Conservation (phyloP, 169 alveolate species). For the Plasmodium vivax region DNA sequence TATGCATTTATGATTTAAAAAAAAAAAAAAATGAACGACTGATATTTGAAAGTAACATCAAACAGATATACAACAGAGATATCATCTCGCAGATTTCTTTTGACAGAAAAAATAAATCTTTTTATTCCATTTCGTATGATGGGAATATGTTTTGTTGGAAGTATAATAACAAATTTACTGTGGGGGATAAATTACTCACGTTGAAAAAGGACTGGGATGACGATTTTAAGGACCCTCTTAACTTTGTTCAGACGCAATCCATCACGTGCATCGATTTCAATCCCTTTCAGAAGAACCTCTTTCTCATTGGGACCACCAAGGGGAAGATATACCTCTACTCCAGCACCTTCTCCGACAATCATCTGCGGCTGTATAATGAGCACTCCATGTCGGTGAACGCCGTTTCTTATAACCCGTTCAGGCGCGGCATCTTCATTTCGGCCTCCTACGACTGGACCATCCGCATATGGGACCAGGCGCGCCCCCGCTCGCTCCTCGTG, state of each 20-base stretch:
- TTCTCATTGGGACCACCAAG: slow-evolving; percentile 59
- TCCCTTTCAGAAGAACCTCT: slow-evolving; percentile 52
- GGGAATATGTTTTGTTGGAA: slow-evolving; percentile 63
- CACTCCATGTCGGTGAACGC: slow-evolving; percentile 63
- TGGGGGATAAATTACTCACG: slow-evolving; percentile 59
- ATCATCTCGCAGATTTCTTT: slow-evolving; percentile 64
- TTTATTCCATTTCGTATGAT: slow-evolving; percentile 73
- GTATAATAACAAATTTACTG: slow-evolving; percentile 68
- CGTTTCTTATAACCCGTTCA: slow-evolving; percentile 41
- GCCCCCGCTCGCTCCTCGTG: slow-evolving; percentile 1
- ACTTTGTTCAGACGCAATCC: slow-evolving; percentile 56
- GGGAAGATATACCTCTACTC: slow-evolving; percentile 72
- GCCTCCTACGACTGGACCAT: slow-evolving; percentile 74
- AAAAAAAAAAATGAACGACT: slow-evolving; percentile 65
- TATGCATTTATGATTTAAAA: slow-evolving; percentile 70
- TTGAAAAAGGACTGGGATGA: slow-evolving; percentile 39
- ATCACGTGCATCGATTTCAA: slow-evolving; percentile 71
- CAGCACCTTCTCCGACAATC: slow-evolving; percentile 57
- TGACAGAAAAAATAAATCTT: slow-evolving; percentile 27
- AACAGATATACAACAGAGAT: slow-evolving; percentile 64
- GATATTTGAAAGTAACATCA: slow-evolving; percentile 68
- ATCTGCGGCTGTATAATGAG: slow-evolving; percentile 19
- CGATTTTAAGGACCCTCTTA: background rate
- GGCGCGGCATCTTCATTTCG: slow-evolving; percentile 26
- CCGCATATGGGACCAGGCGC: slow-evolving; percentile 57